These are phyloP conservation scores for Sequoia sempervirens DNA, from an alignment of 75 land plant genomes.

Conservation along the genomic window DNA sequence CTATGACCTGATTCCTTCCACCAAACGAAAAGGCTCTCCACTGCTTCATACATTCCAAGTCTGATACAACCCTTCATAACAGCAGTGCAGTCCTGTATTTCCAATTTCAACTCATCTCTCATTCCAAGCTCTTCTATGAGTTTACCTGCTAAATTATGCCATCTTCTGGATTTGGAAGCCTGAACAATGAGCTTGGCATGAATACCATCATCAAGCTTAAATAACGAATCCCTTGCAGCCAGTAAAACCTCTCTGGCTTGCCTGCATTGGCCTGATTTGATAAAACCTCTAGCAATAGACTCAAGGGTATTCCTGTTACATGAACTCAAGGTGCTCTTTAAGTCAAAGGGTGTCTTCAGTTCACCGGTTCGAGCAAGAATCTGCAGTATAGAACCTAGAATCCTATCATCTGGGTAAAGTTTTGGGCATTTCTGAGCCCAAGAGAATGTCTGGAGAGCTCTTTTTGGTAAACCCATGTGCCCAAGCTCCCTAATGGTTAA, in stretches of 20 bases:
- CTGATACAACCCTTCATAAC: conserved; percentile 65
- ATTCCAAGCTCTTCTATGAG: conserved; percentile 48
- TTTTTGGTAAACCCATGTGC: conserved; percentile 50
- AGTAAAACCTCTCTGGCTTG: conserved; percentile 23
- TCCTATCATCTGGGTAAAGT: no score
- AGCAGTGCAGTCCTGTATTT: conserved; percentile 53
- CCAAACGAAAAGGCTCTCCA: conserved; percentile 60
- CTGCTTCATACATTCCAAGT: conserved; percentile 47
- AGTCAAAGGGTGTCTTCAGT: no score
- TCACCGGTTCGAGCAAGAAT: no score
- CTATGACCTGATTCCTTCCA: conserved; percentile 27
- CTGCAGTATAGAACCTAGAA: no score
- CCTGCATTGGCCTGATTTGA: not conserved
- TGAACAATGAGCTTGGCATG: conserved; percentile 57
- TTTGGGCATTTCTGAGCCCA: conserved; percentile 44
- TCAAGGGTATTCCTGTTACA: no score
- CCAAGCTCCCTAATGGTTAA: conserved; percentile 65
- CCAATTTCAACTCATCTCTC: conserved; percentile 40
- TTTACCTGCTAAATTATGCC: conserved; percentile 22
- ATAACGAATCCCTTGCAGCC: conserved; percentile 21
- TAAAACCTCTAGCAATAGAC: not conserved
- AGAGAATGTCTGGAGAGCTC: conserved; percentile 53
- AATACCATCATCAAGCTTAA: conserved; percentile 38
- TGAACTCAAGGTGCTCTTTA: no score
- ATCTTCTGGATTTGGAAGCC: conserved; percentile 44